Evolutionary conservation across 345 rosid species (phyloP).

Genomic region (Camelina hispida): DNA sequence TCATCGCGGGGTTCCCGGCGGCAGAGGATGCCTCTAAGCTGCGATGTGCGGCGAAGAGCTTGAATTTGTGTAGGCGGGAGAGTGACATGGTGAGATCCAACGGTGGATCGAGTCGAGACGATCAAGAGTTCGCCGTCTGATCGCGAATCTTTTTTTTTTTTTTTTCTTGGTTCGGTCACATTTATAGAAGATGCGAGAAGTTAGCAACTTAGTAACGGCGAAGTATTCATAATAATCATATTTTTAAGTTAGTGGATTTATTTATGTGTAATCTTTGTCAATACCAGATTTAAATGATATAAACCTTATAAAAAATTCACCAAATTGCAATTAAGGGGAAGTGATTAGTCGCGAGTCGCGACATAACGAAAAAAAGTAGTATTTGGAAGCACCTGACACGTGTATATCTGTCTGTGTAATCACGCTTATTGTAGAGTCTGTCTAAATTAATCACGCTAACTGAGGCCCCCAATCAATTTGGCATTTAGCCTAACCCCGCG

Average conservation of each 20-base stretch:
- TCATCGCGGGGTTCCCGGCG: conserved; percentile 33
- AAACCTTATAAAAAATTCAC: neutral
- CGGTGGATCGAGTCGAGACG: conserved; percentile 19
- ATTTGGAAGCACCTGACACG: conserved; percentile 18
- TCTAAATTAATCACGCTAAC: neutral
- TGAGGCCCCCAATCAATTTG: conserved; percentile 2
- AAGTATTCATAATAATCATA: conserved; percentile 12
- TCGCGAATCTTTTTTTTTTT: conserved; percentile 1
- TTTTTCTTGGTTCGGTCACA: neutral
- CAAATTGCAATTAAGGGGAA: neutral
- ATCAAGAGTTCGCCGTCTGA: conserved; percentile 12
- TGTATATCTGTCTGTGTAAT: neutral
- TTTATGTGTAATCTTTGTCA: neutral
- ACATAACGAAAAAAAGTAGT: neutral
- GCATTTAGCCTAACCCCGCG: neutral
- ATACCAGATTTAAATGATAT: neutral
- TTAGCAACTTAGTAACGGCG: conserved; percentile 20
- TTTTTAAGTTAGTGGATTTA: neutral
- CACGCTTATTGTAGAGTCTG: no score
- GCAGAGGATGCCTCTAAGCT: conserved; percentile 25
- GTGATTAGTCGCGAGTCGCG: neutral
- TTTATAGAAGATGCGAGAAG: conserved; percentile 27
- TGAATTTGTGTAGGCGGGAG: conserved; percentile 41
- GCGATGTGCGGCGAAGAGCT: conserved; percentile 39
- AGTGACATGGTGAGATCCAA: conserved; percentile 38